Percentiles rank a stretch among this genome's conserved stretches.
These are phyloP conservation scores for Picochlorum costavermella DNA, from an alignment of 139 green algal genomes.

Conservation along the genomic window DNA sequence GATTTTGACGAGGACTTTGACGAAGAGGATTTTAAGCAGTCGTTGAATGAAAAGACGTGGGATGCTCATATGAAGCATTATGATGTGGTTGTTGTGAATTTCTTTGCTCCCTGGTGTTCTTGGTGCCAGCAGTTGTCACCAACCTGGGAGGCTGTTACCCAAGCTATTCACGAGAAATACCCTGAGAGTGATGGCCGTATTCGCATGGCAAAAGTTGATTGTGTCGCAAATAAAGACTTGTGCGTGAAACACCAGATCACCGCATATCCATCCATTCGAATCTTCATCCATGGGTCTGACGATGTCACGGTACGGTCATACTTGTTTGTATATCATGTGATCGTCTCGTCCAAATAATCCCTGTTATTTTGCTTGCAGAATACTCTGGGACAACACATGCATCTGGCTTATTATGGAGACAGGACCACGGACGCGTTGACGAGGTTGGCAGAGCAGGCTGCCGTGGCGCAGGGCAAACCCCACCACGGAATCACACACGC, in stretches of 20 bases:
- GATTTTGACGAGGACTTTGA: conserved; percentile 25
- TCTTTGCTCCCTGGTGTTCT: conserved; percentile 93
- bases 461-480: conserved; percentile 58
- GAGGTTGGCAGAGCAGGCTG: conserved; percentile 73
- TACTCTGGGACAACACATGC: conserved; percentile 40
- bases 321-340: neutral
- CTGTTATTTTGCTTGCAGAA: neutral
- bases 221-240: conserved; percentile 69
- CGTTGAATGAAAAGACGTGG: conserved; percentile 39
- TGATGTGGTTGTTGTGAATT: conserved; percentile 83
- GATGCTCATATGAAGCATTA: conserved; percentile 37
- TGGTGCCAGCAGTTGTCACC: conserved; percentile 93
- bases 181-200: conserved; percentile 76
- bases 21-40: conserved; percentile 45
- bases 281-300: conserved; percentile 84
- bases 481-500: conserved; percentile 23
- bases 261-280: conserved; percentile 91
- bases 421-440: conserved; percentile 79
- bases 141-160: conserved; percentile 85
- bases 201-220: conserved; percentile 92
- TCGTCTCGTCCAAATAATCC: neutral
- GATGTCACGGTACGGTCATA: conserved; percentile 40
- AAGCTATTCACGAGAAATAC: conserved; percentile 80
- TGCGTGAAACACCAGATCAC: conserved; percentile 81
- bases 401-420: conserved; percentile 72